Evolutionary conservation across 306 rosid species (phyloP).

Genomic region (Cicer chorassanicum): DNA sequence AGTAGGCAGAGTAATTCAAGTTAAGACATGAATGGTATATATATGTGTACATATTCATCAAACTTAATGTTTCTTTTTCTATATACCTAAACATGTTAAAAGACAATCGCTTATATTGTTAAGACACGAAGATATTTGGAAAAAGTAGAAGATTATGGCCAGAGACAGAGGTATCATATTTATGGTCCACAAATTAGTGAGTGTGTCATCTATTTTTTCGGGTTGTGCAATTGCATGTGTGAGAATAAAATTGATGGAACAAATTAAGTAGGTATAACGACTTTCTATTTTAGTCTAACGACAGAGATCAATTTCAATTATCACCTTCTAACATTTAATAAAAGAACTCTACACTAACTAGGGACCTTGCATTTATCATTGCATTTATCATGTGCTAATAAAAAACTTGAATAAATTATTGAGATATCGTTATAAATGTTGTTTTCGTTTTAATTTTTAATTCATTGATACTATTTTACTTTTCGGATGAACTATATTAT

Average conservation of each 20-base stretch:
- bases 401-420: background rate
- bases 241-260: constrained; percentile 10
- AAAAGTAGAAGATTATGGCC: constrained; percentile 14
- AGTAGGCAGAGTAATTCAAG: background rate
- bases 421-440: no score
- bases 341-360: background rate
- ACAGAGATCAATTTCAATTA: constrained; percentile 3
- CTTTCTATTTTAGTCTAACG: background rate
- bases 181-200: constrained; percentile 5
- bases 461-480: no score
- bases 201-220: background rate
- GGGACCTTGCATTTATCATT: constrained; percentile 34
- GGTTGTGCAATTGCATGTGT: background rate
- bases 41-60: background rate
- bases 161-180: background rate
- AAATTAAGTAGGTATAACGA: constrained; percentile 20
- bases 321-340: constrained; percentile 11
- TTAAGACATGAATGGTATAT: background rate
- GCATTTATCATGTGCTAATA: background rate
- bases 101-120: background rate
- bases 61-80: background rate
- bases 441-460: no score
- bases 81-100: background rate
- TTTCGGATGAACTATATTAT: no score
- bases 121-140: constrained; percentile 11